Percentiles rank a stretch among this genome's conserved stretches.
Conservation (phyloP, 306 rosid species). For the Senna siamea region DNA sequence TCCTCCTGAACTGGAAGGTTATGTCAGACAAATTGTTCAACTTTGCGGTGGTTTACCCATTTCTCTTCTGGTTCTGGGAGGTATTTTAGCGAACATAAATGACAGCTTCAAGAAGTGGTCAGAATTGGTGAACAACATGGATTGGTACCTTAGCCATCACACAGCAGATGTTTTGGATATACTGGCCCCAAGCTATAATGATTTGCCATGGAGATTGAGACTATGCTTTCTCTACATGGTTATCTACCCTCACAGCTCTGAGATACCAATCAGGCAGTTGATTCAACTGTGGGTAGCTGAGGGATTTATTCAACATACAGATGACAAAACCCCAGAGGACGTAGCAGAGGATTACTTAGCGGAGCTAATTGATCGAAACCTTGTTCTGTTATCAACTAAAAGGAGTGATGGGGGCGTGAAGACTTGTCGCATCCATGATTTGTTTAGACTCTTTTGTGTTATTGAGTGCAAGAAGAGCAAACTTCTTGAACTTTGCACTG, state of each 20-base stretch:
- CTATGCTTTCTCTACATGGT: background rate
- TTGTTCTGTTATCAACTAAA: slow-evolving; percentile 14
- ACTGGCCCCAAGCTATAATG: background rate
- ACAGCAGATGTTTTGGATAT: background rate
- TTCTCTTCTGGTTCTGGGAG: background rate
- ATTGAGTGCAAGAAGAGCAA: slow-evolving; percentile 32
- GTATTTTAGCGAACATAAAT: background rate
- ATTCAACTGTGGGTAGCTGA: slow-evolving; percentile 27
- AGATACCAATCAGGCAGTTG: background rate
- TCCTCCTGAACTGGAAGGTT: background rate
- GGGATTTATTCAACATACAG: slow-evolving; percentile 29
- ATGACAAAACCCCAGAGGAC: slow-evolving; percentile 13
- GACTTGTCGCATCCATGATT: slow-evolving; percentile 37
- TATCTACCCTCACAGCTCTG: background rate
- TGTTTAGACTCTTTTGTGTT: slow-evolving; percentile 33
- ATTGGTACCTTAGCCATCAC: background rate
- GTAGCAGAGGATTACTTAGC: slow-evolving; percentile 39
- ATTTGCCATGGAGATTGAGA: background rate
- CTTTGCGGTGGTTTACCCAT: background rate
- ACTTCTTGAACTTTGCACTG: slow-evolving; percentile 11
- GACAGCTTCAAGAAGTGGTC: no score
- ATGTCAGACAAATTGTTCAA: background rate
- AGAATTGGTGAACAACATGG: no score
- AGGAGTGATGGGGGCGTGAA: background rate
- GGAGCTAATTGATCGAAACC: slow-evolving; percentile 40